Conservation (phyloP, 495 filamentous ascomycete species). For the Neurospora hispaniola region DNA sequence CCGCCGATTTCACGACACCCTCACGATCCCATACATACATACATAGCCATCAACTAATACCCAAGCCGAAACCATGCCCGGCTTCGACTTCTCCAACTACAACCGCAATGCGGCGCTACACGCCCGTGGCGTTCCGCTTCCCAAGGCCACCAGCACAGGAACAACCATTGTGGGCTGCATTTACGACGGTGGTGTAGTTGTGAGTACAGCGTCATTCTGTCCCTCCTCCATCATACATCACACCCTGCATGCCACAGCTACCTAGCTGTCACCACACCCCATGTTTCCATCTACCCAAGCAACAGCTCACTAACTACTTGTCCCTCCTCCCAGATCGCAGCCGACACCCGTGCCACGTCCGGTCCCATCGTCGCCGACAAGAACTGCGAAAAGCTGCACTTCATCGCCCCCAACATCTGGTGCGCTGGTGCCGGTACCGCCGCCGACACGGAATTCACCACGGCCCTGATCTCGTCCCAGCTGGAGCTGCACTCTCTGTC, state of each 20-base stretch:
- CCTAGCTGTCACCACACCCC: not conserved
- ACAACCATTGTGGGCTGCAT: constrained; percentile 99
- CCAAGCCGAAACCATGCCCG: constrained; percentile 51
- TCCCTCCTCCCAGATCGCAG: constrained; percentile 62
- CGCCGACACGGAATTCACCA: constrained; percentile 99
- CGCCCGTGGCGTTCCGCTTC: constrained; percentile 81
- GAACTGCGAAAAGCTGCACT: constrained; percentile 99
- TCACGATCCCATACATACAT: not conserved
- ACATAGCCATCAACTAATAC: not conserved
- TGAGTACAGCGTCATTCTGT: constrained; percentile 29
- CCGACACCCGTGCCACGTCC: constrained; percentile 95
- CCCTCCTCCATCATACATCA: not conserved
- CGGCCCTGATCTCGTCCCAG: constrained; percentile 94
- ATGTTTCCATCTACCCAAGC: not conserved
- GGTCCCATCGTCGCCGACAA: constrained; percentile 99
- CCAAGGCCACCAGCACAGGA: constrained; percentile 96
- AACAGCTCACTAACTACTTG: not conserved
- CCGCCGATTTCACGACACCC: not conserved
- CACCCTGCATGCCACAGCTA: not conserved
- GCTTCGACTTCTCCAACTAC: constrained; percentile 99
- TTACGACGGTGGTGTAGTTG: constrained; percentile 92
- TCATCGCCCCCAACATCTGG: constrained; percentile 98
- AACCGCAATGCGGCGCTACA: constrained; percentile 95
- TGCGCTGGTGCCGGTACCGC: constrained; percentile 97
- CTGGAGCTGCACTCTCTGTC: constrained; percentile 93